Base-by-base conservation (phyloP, 441 rosid species). In the Mallotus japonicus region DNA sequence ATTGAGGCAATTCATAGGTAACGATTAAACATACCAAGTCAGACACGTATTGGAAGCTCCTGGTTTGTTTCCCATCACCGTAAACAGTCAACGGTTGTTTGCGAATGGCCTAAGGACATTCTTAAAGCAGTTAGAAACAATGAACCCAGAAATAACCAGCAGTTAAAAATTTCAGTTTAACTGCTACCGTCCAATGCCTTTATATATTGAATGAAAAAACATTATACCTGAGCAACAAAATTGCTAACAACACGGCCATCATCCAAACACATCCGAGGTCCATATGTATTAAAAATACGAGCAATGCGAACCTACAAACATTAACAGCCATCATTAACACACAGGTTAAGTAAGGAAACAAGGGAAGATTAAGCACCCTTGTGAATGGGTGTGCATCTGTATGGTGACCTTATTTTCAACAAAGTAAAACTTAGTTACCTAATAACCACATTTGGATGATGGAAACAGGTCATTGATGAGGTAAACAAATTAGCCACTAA, bases 221-320 rank as follows among this genome's bases (percentile, higher is more conserved):
- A 55, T 46, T 56, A 71, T 77, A 95, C 99, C 96, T 95, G 99
- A 57, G 99, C 97, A 74, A 95, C 97, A 80, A 95, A 91, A 80
- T 95, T 95, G 89, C 99, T 95, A 76, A 95, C 99, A 80, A 95
- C 99, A 62, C 98, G 99, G 13, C 99, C 99, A 81, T 95, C 99
- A 83, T 95, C 99, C 65, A 95, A 86, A 81, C 99, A 92, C 98
- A 95, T 95, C 65, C 98, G 92, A 70, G 99, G 99, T 53, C 98
- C 99, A 78, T 95, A 95, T 6, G 99, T 95, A 80, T 92, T 95
- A 76, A 95, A 95, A 61, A 95, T 95, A 61, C 99, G 98, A 77
- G 98, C 97, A 83, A 95, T 95, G 50, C 99, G 90, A 32, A 95
- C 98, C 99, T 95, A 87, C 63, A 64, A 78, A 40, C 19, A 62